phyloP scores from a whole-genome alignment of 1,139 yeast genomes.

The Nematodospora anomalae region DNA sequence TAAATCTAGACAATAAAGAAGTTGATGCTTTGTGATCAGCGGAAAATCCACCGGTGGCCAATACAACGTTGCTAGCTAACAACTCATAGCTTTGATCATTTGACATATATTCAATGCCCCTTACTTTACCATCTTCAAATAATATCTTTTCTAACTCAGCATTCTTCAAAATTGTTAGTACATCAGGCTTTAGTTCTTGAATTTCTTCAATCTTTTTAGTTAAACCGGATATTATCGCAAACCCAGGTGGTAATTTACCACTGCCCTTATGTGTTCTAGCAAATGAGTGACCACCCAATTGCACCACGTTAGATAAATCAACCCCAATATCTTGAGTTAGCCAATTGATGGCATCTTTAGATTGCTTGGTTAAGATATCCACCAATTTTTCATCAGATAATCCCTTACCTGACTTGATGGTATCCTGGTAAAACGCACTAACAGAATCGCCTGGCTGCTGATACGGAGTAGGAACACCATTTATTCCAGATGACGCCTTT shows the following conservation, averaged over 20 bases:
- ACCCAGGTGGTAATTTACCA: constrained; percentile 37
- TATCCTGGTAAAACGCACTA: constrained; percentile 27
- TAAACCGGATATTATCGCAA: constrained; percentile 32
- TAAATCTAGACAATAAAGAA: constrained; percentile 25
- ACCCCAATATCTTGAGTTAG: constrained; percentile 23
- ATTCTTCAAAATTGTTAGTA: constrained; percentile 23
- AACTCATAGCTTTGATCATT: constrained; percentile 7
- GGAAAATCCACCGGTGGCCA: constrained; percentile 43
- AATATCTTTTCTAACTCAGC: constrained; percentile 22
- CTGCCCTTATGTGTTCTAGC: constrained; percentile 40
- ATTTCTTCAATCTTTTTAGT: constrained; percentile 20
- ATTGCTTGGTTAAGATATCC: constrained; percentile 24
- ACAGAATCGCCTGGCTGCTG: constrained; percentile 29
- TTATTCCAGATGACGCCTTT: constrained; percentile 43
- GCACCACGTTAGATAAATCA: constrained; percentile 30
- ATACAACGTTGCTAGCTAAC: constrained; percentile 16
- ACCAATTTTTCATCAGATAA: constrained; percentile 26
- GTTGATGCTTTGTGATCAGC: constrained; percentile 25
- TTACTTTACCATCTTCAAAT: constrained; percentile 16
- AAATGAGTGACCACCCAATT: constrained; percentile 38
- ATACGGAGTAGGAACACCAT: constrained; percentile 35
- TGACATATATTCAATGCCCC: constrained; percentile 24
- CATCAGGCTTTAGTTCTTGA: constrained; percentile 15
- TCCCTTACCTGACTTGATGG: constrained; percentile 34
- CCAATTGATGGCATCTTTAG: constrained; percentile 35